A percentile compares a stretch with the other conserved stretches of the same genome.
Evolutionary conservation across 2,329 filamentous ascomycete species (phyloP).

Genomic region (Stemphylium vesicarium): DNA sequence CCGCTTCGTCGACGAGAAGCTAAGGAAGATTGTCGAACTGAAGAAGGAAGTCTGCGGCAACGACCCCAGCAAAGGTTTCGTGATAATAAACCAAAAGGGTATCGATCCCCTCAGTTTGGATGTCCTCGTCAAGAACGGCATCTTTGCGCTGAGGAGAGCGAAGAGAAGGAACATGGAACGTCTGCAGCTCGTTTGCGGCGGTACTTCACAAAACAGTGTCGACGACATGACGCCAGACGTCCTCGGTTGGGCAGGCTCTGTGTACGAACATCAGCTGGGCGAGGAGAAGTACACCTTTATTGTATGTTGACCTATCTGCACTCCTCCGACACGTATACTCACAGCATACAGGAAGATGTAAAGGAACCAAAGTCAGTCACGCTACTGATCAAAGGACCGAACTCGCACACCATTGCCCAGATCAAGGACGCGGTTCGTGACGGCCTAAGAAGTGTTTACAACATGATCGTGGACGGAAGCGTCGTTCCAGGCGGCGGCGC

Average conservation of each 20-base stretch:
- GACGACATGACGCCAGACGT: slow-evolving; percentile 88
- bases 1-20: slow-evolving; percentile 92
- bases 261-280: slow-evolving; percentile 96
- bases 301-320: slow-evolving; percentile 33
- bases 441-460: slow-evolving; percentile 94
- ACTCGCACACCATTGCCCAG: slow-evolving; percentile 94
- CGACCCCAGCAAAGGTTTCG: slow-evolving; percentile 93
- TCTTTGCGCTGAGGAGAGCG: slow-evolving; percentile 88
- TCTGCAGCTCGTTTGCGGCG: slow-evolving; percentile 91
- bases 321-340: slow-evolving; percentile 16
- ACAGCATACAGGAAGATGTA: slow-evolving; percentile 73
- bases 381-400: slow-evolving; percentile 96
- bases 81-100: slow-evolving; percentile 98
- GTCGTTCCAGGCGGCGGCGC: slow-evolving; percentile 94
- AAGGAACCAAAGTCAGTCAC: slow-evolving; percentile 99
- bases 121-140: slow-evolving; percentile 96
- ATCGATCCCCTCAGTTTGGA: slow-evolving; percentile 97
- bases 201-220: slow-evolving; percentile 91
- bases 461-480: slow-evolving; percentile 98
- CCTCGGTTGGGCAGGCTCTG: slow-evolving; percentile 92
- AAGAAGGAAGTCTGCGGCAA: slow-evolving; percentile 97
- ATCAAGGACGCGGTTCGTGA: slow-evolving; percentile 96
- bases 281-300: slow-evolving; percentile 99
- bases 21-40: slow-evolving; percentile 95
- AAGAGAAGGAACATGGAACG: slow-evolving; percentile 99